Base-by-base conservation (phyloP, 78 protist genomes). In the Dictyostelium capitatum region DNA sequence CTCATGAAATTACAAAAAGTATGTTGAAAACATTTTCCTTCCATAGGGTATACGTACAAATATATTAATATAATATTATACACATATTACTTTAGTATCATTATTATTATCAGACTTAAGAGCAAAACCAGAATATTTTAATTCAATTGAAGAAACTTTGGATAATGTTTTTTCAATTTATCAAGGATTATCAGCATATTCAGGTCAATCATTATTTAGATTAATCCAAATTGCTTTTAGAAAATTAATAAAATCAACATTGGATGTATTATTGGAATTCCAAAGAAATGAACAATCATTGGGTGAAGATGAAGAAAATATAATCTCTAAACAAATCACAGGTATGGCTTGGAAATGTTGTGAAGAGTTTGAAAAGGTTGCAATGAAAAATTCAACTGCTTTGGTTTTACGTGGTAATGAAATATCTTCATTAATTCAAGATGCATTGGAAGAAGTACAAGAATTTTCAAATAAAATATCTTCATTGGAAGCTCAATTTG, bases 1-100 rank as follows among this genome's bases (percentile, higher is more conserved):
- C 92, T 23, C 92, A 85, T 75, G 92, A 85, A 48, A 59, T 85
- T 15, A 85, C 92, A 7, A 85, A 85, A 48, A 73, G 92, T 85
- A 75, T 17, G 1, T 41, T 25, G 14, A 54, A 19, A 12, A 53
- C 23, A 53, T 53, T 11, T 53, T n/a, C n/a, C n/a, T n/a, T n/a
- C n/a, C n/a, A n/a, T n/a, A n/a, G 11, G 57, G 11, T 53, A 8
- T 53, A 53, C 57, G 11, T 53, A 53, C 11, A 53, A 11, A 53
- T 53, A 53, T 53, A 53, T 53, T 12, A n/a, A n/a, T n/a, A n/a
- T n/a, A n/a, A n/a, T n/a, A n/a, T n/a, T n/a, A n/a, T n/a, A n/a
- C n/a, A n/a, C n/a, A n/a, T 48, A n/a, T 56, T 56, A 56, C n/a
- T 69, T 37, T 82, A 83, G 92, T 85, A 25, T 41, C 83, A 62